These are phyloP conservation scores for Carex cristatella DNA, from an alignment of 176 grass and related monocot species.

Conservation along the genomic window DNA sequence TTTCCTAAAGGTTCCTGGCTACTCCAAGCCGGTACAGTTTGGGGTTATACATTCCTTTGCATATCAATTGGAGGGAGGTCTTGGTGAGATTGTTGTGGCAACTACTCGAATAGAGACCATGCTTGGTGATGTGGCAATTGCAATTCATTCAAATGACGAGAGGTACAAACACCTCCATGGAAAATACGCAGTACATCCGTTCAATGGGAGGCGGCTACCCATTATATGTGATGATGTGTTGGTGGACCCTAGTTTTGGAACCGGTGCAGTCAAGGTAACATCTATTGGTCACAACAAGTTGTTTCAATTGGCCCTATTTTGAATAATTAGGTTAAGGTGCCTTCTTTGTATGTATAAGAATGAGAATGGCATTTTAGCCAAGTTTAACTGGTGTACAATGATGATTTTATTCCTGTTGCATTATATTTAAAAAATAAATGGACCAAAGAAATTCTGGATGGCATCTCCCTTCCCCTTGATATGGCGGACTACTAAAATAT, in stretches of 20 bases:
- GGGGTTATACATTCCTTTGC: conserved; percentile 87
- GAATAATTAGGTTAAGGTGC: background rate
- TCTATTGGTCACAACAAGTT: background rate
- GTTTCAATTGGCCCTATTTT: background rate
- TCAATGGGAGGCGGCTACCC: conserved; percentile 63
- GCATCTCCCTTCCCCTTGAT: background rate
- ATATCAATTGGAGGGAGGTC: conserved; percentile 69
- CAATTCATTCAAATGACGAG: conserved; percentile 73
- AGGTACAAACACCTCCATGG: conserved; percentile 78
- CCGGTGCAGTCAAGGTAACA: conserved; percentile 82
- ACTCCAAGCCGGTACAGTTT: conserved; percentile 52
- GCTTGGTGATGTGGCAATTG: conserved; percentile 81
- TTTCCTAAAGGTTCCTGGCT: conserved; percentile 64
- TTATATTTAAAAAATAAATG: background rate
- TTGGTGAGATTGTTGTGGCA: conserved; percentile 79
- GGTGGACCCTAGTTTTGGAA: conserved; percentile 75
- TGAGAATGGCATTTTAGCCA: background rate
- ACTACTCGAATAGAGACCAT: conserved; percentile 93
- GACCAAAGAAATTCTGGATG: background rate
- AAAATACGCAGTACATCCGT: conserved; percentile 69
- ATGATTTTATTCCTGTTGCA: background rate
- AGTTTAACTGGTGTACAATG: background rate
- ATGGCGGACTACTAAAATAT: background rate
- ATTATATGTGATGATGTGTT: conserved; percentile 75
- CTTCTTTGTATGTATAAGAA: background rate